Evolutionary conservation across 129 eudicot genomes (phyloP), one percentile per base, ranked within the genome.

Genomic region (Arctium minus): DNA sequence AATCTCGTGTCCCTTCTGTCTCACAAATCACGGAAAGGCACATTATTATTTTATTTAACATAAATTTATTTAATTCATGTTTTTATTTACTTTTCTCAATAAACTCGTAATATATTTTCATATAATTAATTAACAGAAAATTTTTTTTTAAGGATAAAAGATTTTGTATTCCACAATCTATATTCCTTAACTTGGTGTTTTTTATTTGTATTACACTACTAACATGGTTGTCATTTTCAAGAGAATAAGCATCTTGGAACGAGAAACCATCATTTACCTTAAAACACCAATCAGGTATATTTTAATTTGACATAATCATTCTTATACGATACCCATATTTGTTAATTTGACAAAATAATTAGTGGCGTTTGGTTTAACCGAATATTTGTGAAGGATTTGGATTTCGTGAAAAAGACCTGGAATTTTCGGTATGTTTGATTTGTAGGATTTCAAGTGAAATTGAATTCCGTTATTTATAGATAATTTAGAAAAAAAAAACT

Each of bases 141-240:
- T n/a, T n/a, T n/a, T n/a, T n/a, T n/a, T 48, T 11, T 12, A 50
- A 5, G 64, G 6, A 50, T 50, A 50, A 50, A 50, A 13, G 64
- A 60, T 60, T 60, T 18, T 46, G 27, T 46, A 46, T 46, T 46
- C 56, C 17, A 46, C 68, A 60, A 6, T 4, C 1, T 17, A 60
- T 60, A 60, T 60, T 60, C 29, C 68, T 60, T 60, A 60, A 60
- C 9, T 60, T n/a, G 29, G 68, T 60, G 29, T 60, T n/a, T 60
- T 60, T 60, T n/a, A 60, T 60, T 60, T 17, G 68, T 29, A 60
- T 17, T 60, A 60, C 68, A 60, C n/a, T 56, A 17, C 29, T n/a
- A 60, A 60, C 8, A 64, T 78, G 81, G 81, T 22, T 78, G 81
- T 64, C 81, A 64, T 62, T 78, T 78, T 78, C 60, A 64, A 64